These are phyloP conservation scores for Scytalidium lignicola DNA, from an alignment of 2,329 filamentous ascomycete species.

Conservation along the genomic window DNA sequence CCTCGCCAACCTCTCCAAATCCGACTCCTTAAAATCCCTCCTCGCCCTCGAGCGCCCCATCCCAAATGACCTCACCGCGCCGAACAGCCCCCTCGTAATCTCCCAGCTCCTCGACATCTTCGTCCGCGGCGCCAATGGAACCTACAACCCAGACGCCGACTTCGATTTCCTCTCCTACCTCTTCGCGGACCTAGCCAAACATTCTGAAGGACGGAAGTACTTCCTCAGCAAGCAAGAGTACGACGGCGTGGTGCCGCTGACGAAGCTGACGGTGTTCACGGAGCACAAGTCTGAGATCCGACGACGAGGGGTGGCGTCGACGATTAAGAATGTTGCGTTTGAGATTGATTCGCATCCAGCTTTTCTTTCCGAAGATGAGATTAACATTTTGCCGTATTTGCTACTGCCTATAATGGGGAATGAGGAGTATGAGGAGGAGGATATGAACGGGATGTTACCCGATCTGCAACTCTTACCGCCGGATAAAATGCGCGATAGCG, in stretches of 20 bases:
- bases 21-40: conserved; percentile 64
- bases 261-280: conserved; percentile 91
- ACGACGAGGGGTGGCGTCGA: conserved; percentile 89
- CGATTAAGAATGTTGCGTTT: conserved; percentile 92
- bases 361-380: conserved; percentile 65
- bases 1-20: conserved; percentile 85
- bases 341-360: conserved; percentile 67
- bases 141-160: conserved; percentile 78
- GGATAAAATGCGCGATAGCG: conserved; percentile 80
- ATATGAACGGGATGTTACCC: conserved; percentile 78
- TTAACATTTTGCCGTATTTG: conserved; percentile 83
- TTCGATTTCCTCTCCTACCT: conserved; percentile 93
- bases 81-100: conserved; percentile 58
- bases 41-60: conserved; percentile 62
- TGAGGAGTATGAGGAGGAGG: conserved; percentile 85
- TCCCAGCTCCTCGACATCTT: conserved; percentile 95
- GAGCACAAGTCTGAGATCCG: conserved; percentile 80
- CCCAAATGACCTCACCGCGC: conserved; percentile 66
- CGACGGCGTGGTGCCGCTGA: conserved; percentile 79
- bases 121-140: conserved; percentile 79
- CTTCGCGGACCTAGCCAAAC: conserved; percentile 87
- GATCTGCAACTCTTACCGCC: conserved; percentile 86
- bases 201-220: conserved; percentile 68
- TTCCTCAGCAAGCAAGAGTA: conserved; percentile 70
- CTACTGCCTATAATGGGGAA: conserved; percentile 81